Evolutionary conservation across 768 basidiomycete species (phyloP), one percentile per base, ranked within the genome.

Genomic region (Gymnopilus junonius): DNA sequence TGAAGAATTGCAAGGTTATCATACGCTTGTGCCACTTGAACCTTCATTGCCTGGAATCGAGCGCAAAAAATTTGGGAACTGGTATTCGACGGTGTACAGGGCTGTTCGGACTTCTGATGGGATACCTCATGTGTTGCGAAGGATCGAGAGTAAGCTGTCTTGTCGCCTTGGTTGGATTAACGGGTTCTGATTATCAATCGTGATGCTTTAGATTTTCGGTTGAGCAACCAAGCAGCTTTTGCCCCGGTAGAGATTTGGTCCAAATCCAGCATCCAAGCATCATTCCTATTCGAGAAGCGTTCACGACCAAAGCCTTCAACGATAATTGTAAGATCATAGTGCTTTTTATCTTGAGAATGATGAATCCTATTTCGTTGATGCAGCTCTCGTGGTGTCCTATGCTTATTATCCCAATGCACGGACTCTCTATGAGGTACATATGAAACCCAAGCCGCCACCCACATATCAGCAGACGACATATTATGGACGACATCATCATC

Each of bases 361-460:
- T 46, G n/a, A 5, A 42, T 43, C 5, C 56, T 27, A 25, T 42
- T 61, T 39, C 23, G 25, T 12, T 21, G 48, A 21, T 21, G 56
- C 55, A 96, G 96, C 97, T 8, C 85, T 99, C 29, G 88, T 99
- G 34, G 90, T 99, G 17, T 93, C 91, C 0, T 97, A 95, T 71
- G 88, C 94, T 39, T 98, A 93, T 73, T 88, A 95, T 70, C 88
- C 97, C 0, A 87, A 89, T 66, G 85, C 95, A 1, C 83, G 87
- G 64, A 97, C 95, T 0, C 83, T 99, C 0, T 89, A 80, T 66
- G 93, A 97, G 40, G 82, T 85, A 32, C 88, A 97, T 70, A 78
- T 97, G 61, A 89, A 88, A 56, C 79, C 84, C 31, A 85, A 83
- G 67, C 72, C 83, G 1, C 75, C 77, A 1, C 62, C 65, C 8